Conservation (phyloP, 2,329 filamentous ascomycete genomes). For the Zymoseptoria tritici region DNA sequence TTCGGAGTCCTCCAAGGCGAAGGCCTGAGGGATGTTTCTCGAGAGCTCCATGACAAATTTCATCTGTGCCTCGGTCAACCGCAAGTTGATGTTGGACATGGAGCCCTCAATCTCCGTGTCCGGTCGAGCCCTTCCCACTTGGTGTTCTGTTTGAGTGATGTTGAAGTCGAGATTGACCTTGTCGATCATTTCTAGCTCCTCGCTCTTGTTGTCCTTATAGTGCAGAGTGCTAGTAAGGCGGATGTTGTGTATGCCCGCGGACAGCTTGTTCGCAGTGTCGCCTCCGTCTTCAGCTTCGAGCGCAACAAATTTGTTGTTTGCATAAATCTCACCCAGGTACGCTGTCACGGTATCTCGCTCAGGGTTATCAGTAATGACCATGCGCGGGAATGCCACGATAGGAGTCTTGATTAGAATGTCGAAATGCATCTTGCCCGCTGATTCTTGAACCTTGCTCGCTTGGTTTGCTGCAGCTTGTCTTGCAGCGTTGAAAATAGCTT, state of each 20-base stretch:
- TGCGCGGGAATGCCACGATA: slow-evolving; percentile 86
- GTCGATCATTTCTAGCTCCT: slow-evolving; percentile 94
- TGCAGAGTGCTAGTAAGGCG: slow-evolving; percentile 83
- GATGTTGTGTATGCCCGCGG: slow-evolving; percentile 85
- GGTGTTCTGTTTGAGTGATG: slow-evolving; percentile 85
- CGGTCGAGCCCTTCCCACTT: slow-evolving; percentile 65
- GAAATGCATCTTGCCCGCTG: slow-evolving; percentile 82
- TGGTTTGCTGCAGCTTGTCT: slow-evolving; percentile 89
- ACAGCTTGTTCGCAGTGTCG: slow-evolving; percentile 78
- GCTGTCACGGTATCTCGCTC: slow-evolving; percentile 80
- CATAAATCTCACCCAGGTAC: slow-evolving; percentile 94
- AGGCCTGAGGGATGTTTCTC: slow-evolving; percentile 78
- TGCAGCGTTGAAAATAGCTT: slow-evolving; percentile 95
- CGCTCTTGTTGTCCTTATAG: slow-evolving; percentile 62
- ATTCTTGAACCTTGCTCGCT: slow-evolving; percentile 87
- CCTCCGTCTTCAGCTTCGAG: slow-evolving; percentile 61
- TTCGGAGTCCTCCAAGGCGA: slow-evolving; percentile 65
- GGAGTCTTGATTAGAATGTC: slow-evolving; percentile 91
- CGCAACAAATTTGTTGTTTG: slow-evolving; percentile 83
- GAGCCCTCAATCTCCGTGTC: slow-evolving; percentile 86
- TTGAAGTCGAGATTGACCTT: slow-evolving; percentile 92
- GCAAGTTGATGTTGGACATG: slow-evolving; percentile 88
- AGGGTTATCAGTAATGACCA: slow-evolving; percentile 60
- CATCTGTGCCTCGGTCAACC: slow-evolving; percentile 82
- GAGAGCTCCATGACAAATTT: slow-evolving; percentile 84